Base-by-base conservation (phyloP, 1,284 basidiomycete genomes). In the Pyrrhoderma noxium region DNA sequence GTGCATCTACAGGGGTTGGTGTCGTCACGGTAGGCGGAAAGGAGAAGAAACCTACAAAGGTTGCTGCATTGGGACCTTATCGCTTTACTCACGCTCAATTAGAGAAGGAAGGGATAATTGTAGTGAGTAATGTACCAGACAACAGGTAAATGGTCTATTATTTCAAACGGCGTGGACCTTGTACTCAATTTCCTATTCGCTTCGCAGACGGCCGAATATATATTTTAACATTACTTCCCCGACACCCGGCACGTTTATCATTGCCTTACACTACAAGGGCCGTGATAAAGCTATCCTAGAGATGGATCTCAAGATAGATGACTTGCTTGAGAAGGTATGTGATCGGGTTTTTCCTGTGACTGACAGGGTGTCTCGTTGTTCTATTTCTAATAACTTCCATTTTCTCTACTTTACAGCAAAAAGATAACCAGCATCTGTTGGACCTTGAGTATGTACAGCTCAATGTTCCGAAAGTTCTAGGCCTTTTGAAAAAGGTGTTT, bases 291-390 rank as follows among this genome's bases (percentile, higher is more conserved):
- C 96, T 16, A 98, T 99, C 60, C 77, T 99, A 43, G 96, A 99
- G 76, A 99, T 99, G 94, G 96, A 99, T 70, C 77, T 99, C 56
- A 99, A 98, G 74, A 96, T 99, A 63, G 96, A 99, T 69, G 96
- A 99, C 71, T 70, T 99, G 58, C 74, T 99, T 61, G 94, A 99
- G 70, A 96, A 94, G 84, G 89, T 89, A 53, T 22, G 74, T 64
- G 2, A 8, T 41, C 36, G 41, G 16, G n/a, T 21, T 43, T 31
- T 22, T 19, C n/a, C 34, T 7, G 8, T 40, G 16, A 7, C 5
- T 40, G n/a, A 5, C 16, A 18, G 5, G n/a, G 38, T 5, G 5
- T 22, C n/a, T 14, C 8, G 8, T 22, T 40, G 43, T 44, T 44
- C 44, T 43, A 39, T 45, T 40, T 41, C 36, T 48, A 61, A 48